A percentile compares a stretch with the other conserved stretches of the same genome.
These are phyloP conservation scores for Colletotrichum incanum DNA, from an alignment of 2,329 filamentous ascomycete genomes.

Conservation along the genomic window DNA sequence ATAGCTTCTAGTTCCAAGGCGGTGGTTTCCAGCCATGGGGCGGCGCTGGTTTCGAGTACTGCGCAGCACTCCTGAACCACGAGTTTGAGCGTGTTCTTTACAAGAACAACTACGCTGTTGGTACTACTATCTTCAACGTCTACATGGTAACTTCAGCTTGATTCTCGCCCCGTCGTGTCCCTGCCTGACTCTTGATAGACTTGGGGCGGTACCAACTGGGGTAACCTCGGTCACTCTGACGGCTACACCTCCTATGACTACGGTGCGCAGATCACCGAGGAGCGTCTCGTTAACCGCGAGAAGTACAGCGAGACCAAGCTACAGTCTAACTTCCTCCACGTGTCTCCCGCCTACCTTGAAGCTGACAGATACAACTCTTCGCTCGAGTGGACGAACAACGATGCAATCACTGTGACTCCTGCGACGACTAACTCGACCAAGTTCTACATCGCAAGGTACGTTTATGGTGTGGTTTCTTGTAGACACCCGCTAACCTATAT, in stretches of 20 bases:
- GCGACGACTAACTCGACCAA: conserved; percentile 67
- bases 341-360: conserved; percentile 76
- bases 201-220: conserved; percentile 84
- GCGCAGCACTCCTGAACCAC: conserved; percentile 73
- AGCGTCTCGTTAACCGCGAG: conserved; percentile 75
- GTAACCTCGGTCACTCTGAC: conserved; percentile 77
- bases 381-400: conserved; percentile 52
- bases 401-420: conserved; percentile 71
- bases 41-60: conserved; percentile 77
- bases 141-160: conserved; percentile 72
- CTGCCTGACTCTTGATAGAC: conserved; percentile 56
- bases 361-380: conserved; percentile 60
- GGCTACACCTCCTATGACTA: conserved; percentile 69
- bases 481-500: not conserved
- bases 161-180: too few species aligned
- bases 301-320: conserved; percentile 84
- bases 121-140: conserved; percentile 75
- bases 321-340: conserved; percentile 78
- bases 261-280: conserved; percentile 71
- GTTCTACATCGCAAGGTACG: conserved; percentile 66
- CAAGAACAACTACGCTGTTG: conserved; percentile 78
- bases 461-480: not conserved
- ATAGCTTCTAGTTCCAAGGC: conserved; percentile 68
- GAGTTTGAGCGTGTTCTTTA: conserved; percentile 83
- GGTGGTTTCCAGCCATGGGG: conserved; percentile 81